Percentiles rank a stretch among this genome's conserved stretches.
phyloP scores from a whole-genome alignment of 257 asterid species.

The Penstemon newberryi region DNA sequence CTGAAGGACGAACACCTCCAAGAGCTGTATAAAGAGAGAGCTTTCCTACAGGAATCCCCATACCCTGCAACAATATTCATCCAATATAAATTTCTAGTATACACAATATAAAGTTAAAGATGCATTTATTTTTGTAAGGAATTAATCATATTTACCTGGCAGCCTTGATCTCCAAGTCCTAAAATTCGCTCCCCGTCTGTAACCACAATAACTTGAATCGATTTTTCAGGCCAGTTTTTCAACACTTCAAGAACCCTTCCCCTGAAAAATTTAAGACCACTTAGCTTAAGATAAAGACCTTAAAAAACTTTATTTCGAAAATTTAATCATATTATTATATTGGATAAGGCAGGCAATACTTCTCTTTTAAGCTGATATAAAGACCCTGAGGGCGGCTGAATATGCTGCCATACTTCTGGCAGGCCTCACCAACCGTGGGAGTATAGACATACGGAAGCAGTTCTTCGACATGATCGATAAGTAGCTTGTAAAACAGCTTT shows the following conservation, averaged over 20 bases:
- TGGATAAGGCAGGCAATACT: constrained; percentile 39
- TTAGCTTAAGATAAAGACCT: constrained; percentile 19
- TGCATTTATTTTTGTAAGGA: constrained; percentile 3
- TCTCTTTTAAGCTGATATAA: constrained; percentile 82
- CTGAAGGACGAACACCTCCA: constrained; percentile 96
- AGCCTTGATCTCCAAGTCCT: constrained; percentile 98
- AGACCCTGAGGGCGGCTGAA: constrained; percentile 96
- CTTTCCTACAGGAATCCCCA: constrained; percentile 98
- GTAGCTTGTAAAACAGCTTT: constrained; percentile 89
- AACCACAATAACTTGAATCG: constrained; percentile 88
- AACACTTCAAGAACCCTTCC: constrained; percentile 84
- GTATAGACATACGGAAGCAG: constrained; percentile 88
- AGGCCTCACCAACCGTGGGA: constrained; percentile 94
- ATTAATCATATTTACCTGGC: constrained; percentile 59
- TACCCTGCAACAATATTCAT: constrained; percentile 55
- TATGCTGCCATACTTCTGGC: constrained; percentile 93
- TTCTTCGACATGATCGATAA: constrained; percentile 88
- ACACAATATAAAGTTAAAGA: not conserved
- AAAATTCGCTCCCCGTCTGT: constrained; percentile 96
- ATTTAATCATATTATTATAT: not conserved
- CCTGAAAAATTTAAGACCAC: constrained; percentile 37
- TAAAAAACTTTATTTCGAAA: not conserved
- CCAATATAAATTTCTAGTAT: too few relatives aligned
- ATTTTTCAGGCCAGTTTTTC: constrained; percentile 92
- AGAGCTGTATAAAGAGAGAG: constrained; percentile 92